Evolutionary conservation across 2,329 filamentous ascomycete species (phyloP).

Genomic region (Ophiostoma triangulosporum): DNA sequence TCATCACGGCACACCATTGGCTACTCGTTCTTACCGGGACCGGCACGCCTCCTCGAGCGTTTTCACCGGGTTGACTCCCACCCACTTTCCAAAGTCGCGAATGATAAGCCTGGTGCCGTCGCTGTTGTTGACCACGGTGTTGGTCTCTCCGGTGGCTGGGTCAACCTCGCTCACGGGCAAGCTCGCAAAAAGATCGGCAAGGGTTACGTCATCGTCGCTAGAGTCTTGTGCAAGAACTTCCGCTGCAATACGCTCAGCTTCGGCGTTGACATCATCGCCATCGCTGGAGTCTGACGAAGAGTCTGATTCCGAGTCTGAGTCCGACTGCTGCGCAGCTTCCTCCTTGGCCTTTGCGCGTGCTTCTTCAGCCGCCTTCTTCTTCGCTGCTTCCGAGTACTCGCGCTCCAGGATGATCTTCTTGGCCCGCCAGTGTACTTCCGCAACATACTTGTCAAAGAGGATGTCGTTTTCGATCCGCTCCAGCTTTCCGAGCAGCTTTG

Average conservation of each 20-base stretch:
- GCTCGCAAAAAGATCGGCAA: conserved; percentile 44
- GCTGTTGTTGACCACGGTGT: conserved; percentile 38
- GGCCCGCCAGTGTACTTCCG: conserved; percentile 51
- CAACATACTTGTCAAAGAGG: conserved; percentile 55
- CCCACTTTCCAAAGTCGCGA: conserved; percentile 73
- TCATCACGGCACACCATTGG: not conserved
- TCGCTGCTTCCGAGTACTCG: conserved; percentile 34
- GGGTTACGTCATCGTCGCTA: conserved; percentile 36
- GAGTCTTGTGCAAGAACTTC: conserved; percentile 44
- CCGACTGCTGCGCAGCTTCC: conserved; percentile 16
- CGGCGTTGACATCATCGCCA: conserved; percentile 36
- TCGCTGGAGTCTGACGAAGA: conserved; percentile 13
- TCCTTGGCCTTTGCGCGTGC: conserved; percentile 16
- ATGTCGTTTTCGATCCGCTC: conserved; percentile 65
- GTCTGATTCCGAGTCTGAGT: conserved; percentile 17
- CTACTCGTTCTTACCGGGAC: conserved; percentile 34
- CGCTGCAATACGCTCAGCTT: conserved; percentile 45
- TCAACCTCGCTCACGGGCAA: conserved; percentile 49
- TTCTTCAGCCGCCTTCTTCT: conserved; percentile 25
- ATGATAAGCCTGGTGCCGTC: conserved; percentile 46
- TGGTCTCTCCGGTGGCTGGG: conserved; percentile 41
- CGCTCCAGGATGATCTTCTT: conserved; percentile 47
- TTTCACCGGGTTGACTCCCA: conserved; percentile 61
- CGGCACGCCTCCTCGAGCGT: conserved; percentile 80
- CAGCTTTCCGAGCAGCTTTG: conserved; percentile 60